Evolutionary conservation across 805 yeast genomes (phyloP).

Genomic region (Yarrowia porcina): DNA sequence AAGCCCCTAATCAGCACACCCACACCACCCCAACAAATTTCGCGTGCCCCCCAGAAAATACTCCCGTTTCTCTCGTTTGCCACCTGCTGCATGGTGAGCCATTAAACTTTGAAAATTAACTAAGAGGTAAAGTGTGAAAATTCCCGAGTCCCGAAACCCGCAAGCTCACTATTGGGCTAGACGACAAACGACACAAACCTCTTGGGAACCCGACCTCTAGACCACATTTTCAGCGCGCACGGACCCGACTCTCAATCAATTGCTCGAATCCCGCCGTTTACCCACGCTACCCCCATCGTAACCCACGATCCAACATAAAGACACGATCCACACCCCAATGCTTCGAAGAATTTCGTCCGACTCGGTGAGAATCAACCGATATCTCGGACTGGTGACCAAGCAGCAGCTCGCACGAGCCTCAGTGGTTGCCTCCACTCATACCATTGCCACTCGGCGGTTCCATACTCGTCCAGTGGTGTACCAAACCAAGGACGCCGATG

Average conservation of each 20-base stretch:
- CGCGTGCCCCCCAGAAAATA: too few species aligned
- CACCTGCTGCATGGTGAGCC: slow-evolving; percentile 20
- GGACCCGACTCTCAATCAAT: neutral
- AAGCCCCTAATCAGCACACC: too few species aligned
- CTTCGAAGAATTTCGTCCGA: slow-evolving; percentile 5
- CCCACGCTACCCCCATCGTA: neutral
- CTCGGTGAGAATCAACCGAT: slow-evolving; percentile 23
- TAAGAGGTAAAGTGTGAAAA: neutral
- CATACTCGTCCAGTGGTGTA: neutral
- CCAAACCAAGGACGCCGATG: neutral
- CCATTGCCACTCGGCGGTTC: slow-evolving; percentile 5
- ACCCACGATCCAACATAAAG: neutral
- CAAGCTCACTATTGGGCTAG: slow-evolving; percentile 12
- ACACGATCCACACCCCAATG: neutral
- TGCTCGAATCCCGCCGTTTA: neutral
- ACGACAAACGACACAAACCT: neutral
- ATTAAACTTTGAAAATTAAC: slow-evolving; percentile 25
- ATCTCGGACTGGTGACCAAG: slow-evolving; percentile 18
- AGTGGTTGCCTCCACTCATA: neutral
- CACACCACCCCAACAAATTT: too few species aligned
- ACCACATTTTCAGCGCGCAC: neutral
- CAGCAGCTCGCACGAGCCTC: neutral
- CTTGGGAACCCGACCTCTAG: neutral
- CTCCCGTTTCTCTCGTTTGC: neutral
- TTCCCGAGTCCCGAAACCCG: slow-evolving; percentile 6